A percentile compares a stretch with the other conserved stretches of the same genome.
phyloP scores from a whole-genome alignment of 2,329 filamentous ascomycete genomes.

The Colletotrichum sp. region DNA sequence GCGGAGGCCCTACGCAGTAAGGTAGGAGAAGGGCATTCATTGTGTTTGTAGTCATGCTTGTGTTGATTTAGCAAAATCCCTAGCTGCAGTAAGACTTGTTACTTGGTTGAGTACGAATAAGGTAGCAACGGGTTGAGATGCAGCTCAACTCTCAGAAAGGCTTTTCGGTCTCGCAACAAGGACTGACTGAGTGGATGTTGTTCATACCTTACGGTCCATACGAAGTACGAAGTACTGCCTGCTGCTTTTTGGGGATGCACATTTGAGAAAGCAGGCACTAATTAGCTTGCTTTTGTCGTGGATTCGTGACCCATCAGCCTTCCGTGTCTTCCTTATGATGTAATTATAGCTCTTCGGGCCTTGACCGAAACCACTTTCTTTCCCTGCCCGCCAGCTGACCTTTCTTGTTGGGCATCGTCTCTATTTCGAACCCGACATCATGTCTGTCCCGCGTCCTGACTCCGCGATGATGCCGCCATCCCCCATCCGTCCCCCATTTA shows the following conservation, averaged over 20 bases:
- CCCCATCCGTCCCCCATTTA: not conserved
- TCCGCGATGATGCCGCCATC: not conserved
- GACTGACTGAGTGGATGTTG: not conserved
- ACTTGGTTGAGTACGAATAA: not conserved
- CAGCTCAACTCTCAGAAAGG: not conserved
- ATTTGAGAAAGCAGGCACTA: not conserved
- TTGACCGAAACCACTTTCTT: conserved; percentile 8
- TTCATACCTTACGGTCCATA: not conserved
- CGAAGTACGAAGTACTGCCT: not conserved
- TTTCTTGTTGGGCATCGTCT: not conserved
- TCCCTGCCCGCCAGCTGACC: not conserved
- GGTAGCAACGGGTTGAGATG: not conserved
- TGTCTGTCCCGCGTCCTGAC: not conserved
- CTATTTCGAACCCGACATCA: not conserved
- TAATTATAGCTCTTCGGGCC: conserved; percentile 17
- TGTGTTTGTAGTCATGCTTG: not conserved
- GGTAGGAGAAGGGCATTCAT: not conserved
- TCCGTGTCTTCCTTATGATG: conserved; percentile 1
- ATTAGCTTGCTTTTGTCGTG: not conserved
- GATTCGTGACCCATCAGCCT: not conserved
- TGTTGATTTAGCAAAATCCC: not conserved
- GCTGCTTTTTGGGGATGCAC: not conserved
- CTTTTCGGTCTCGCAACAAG: not conserved
- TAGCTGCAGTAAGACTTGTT: not conserved
- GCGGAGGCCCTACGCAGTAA: not conserved